A percentile compares a stretch with the other conserved stretches of the same genome.
phyloP scores from a whole-genome alignment of 768 basidiomycete species.

The Serendipita sp. region DNA sequence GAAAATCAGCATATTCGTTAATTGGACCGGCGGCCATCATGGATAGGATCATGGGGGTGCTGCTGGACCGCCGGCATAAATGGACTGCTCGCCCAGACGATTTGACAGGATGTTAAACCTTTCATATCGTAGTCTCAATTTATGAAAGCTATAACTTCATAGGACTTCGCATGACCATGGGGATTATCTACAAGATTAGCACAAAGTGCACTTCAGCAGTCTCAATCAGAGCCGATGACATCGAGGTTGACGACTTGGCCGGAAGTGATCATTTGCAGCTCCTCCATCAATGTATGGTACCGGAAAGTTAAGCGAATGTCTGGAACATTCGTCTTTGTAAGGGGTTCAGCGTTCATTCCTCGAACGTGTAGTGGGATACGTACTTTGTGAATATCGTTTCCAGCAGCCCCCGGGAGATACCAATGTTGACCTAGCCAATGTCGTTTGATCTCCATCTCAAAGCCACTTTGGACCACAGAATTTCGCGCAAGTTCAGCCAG shows the following conservation, averaged over 20 bases:
- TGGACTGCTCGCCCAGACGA: too few relatives aligned
- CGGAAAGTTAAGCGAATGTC: constrained; percentile 76
- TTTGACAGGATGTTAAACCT: too few relatives aligned
- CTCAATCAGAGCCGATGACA: background rate
- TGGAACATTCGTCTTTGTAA: constrained; percentile 82
- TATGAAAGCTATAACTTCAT: too few relatives aligned
- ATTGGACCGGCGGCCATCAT: too few relatives aligned
- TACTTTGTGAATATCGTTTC: constrained; percentile 94
- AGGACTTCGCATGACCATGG: too few relatives aligned
- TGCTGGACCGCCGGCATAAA: too few relatives aligned
- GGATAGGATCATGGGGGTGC: too few relatives aligned
- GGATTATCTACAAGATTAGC: too few relatives aligned
- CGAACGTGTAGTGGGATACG: constrained; percentile 7
- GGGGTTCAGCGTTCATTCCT: background rate
- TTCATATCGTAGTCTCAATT: too few relatives aligned
- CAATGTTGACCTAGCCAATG: constrained; percentile 89
- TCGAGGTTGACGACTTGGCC: background rate
- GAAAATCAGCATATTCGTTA: too few relatives aligned
- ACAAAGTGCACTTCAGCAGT: too few relatives aligned
- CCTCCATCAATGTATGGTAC: constrained; percentile 76
- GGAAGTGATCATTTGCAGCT: constrained; percentile 49
- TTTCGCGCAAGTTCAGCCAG: constrained; percentile 96
- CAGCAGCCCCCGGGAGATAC: constrained; percentile 84
- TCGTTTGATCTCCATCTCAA: constrained; percentile 95
- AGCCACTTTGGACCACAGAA: constrained; percentile 90